Evolutionary conservation across 106 monocot species (phyloP), one percentile per base, ranked within the genome.

Genomic region (Allium cepa): DNA sequence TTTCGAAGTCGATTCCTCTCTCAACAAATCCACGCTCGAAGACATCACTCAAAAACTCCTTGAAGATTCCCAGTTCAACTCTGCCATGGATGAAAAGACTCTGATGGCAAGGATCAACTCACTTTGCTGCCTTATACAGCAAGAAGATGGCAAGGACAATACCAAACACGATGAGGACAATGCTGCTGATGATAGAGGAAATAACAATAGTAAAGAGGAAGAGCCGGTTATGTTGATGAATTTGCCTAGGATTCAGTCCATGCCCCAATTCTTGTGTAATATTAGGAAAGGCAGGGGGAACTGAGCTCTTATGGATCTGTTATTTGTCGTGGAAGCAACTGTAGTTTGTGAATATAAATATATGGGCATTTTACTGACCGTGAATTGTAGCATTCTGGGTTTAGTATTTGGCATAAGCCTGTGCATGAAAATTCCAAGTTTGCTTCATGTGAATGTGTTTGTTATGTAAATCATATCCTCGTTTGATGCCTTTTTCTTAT

Each of bases 51-150:
- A 87, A 26, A 77, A 78, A 57, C 73, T 90, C 58, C 84, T 94
- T 2, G 75, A 85, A 13, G 94, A 90, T 66, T 80, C 90, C 1
- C 87, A 90, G 57, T 55, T 68, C 17, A 51, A 66, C 0, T 64
- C 83, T 17, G 68, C 82, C 7, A 87, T 85, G 11, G 80, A 94
- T 69, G 94, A 90, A 48, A 63, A 67, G n/a, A 82, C 80, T 0
- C 81, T 89, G 61, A 89, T 86, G 89, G 79, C 82, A 1, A 81
- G 86, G 71, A 86, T 94, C 58, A 87, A 87, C 64, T 94, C 93
- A 4, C 79, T 90, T 14, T 94, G 83, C 70, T 84, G 79, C 70
- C 72, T 94, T 62, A 77, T 94, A 68, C 90, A 90, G 57, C 90
- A 90, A 47, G 84, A 89, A 13, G 47, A 74, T 56, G 48, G 60